Evolutionary conservation across 345 rosid species (phyloP).

Genomic region (Melaleuca quinquenervia): DNA sequence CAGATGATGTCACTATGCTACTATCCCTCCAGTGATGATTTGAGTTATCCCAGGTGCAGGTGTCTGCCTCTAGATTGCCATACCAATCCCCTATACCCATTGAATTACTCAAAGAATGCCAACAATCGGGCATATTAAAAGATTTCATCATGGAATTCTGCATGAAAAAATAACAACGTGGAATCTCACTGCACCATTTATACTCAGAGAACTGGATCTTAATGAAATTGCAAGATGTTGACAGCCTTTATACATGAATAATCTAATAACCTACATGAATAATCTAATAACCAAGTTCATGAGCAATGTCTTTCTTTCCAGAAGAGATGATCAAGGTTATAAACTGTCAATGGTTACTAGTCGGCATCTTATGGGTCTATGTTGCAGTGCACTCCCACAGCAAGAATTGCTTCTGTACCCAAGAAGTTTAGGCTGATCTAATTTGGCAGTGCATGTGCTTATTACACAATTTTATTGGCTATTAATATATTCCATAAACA

Average conservation of each 20-base stretch:
- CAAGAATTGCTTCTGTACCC: neutral
- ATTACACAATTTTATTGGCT: neutral
- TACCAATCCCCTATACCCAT: slow-evolving; percentile 10
- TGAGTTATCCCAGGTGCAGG: slow-evolving; percentile 10
- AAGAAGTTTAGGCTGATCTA: neutral
- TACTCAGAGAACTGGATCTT: neutral
- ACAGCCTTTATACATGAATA: neutral
- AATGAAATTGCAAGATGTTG: neutral
- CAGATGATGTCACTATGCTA: slow-evolving; percentile 22
- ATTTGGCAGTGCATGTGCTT: neutral
- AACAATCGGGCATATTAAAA: slow-evolving; percentile 19
- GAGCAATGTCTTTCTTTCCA: neutral
- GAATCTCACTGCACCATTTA: neutral
- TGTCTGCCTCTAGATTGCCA: slow-evolving; percentile 13
- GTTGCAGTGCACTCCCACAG: neutral
- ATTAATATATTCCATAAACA: neutral
- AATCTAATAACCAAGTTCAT: neutral
- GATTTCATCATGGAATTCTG: slow-evolving; percentile 50
- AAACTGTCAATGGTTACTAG: neutral
- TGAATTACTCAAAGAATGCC: slow-evolving; percentile 18
- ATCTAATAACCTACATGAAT: neutral
- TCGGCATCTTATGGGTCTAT: neutral
- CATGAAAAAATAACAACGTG: neutral
- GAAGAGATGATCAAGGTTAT: neutral
- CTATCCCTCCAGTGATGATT: neutral